Conservation (phyloP, 331 rosid species). For the Pyracantha coccinea region DNA sequence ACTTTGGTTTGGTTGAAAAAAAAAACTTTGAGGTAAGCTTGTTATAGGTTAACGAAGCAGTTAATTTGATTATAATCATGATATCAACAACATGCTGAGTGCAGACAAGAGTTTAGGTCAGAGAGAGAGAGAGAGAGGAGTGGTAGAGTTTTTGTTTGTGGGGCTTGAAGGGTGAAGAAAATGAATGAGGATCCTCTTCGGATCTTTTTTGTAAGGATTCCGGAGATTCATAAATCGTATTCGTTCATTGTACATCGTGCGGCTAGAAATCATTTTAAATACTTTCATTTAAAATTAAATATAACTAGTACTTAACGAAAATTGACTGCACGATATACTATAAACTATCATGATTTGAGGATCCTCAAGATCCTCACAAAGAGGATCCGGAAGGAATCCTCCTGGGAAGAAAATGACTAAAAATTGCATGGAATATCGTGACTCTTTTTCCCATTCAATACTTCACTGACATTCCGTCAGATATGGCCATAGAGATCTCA, state of each 20-base stretch:
- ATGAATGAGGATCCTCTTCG: no score
- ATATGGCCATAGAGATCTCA: conserved; percentile 27
- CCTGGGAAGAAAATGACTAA: conserved; percentile 21
- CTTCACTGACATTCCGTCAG: conserved; percentile 69
- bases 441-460: conserved; percentile 48
- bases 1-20: neutral
- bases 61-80: neutral
- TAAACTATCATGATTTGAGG: no score
- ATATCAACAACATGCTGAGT: neutral
- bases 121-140: neutral
- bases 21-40: neutral
- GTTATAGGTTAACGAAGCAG: neutral
- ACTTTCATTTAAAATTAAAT: no score
- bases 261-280: no score
- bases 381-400: no score
- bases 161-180: conserved; percentile 19
- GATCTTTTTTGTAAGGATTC: no score
- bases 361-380: no score
- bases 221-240: no score
- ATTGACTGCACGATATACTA: no score
- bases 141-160: conserved; percentile 6
- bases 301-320: no score
- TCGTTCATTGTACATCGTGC: no score
- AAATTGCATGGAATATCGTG: conserved; percentile 53
- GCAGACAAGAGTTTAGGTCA: neutral